Conservation (phyloP, 2,329 filamentous ascomycete species). For the Paecilomyces dactylethromorphus region DNA sequence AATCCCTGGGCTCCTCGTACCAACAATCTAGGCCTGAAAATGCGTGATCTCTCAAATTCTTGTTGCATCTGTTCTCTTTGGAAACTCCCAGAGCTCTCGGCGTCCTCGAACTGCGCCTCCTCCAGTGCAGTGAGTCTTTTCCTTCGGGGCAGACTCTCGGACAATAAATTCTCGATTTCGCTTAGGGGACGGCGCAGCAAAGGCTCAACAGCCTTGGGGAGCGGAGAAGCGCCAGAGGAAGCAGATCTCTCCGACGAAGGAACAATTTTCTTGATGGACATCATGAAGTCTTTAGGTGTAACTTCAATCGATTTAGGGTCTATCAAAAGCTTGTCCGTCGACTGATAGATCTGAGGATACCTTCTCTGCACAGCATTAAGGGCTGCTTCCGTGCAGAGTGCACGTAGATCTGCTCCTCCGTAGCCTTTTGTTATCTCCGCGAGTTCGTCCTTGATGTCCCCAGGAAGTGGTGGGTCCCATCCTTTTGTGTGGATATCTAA, state of each 20-base stretch:
- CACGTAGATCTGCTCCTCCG: conserved; percentile 88
- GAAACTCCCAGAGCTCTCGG: conserved; percentile 77
- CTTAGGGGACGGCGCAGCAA: conserved; percentile 67
- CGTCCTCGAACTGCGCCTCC: conserved; percentile 86
- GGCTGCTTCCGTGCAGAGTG: conserved; percentile 90
- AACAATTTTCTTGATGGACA: conserved; percentile 92
- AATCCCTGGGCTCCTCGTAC: conserved; percentile 79
- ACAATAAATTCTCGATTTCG: conserved; percentile 62
- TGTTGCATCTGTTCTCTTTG: conserved; percentile 68
- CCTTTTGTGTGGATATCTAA: conserved; percentile 92
- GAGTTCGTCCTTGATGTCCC: conserved; percentile 73
- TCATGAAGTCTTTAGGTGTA: conserved; percentile 91
- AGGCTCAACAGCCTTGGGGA: conserved; percentile 75
- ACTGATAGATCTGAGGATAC: conserved; percentile 92
- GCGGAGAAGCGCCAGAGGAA: conserved; percentile 72
- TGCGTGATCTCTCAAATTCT: conserved; percentile 78
- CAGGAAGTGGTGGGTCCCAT: conserved; percentile 72
- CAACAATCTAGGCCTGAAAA: conserved; percentile 82
- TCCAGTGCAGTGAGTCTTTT: conserved; percentile 85
- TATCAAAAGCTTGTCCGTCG: conserved; percentile 82
- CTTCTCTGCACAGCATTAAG: conserved; percentile 92
- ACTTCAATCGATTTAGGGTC: conserved; percentile 78
- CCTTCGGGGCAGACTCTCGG: conserved; percentile 72
- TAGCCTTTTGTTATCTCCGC: conserved; percentile 89
- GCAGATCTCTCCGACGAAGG: conserved; percentile 90